Base-by-base conservation (phyloP, 1,284 basidiomycete genomes). In the Pseudozyma sp. region DNA sequence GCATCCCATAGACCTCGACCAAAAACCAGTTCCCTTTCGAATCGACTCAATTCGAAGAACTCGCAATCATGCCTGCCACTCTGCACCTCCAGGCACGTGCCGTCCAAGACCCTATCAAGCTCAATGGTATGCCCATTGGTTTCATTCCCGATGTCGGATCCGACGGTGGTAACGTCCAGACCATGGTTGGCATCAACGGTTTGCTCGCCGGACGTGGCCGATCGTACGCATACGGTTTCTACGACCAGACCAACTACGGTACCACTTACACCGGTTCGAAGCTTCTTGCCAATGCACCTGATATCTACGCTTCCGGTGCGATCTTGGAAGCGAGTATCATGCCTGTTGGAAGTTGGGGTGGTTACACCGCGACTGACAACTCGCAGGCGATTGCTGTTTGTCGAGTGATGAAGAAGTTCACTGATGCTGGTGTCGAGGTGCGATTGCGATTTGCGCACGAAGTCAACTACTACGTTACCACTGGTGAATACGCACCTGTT, bases 371-470 rank as follows among this genome's bases (percentile, higher is more conserved):
- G 7, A 69, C 78, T 13, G 81, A 85, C 71, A 82, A 83, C 69
- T 70, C 70, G 8, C 85, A 85, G 59, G 84, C 85, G 5, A 55
- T 73, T 25, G 79, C 77, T 11, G 79, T 84, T 38, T 80, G 79
- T 57, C 71, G 80, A 0, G 84, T 85, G 35, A 82, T 86, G 82
- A 86, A 86, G 74, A 62, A 82, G 56, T 86, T 85, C 72, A 85
- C 84, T 50, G 85, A 86, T 59, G 63, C 78, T 11, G 85, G 85
- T 19, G 75, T 86, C 40, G 82, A 85, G 48, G 85, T 86, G 48
- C 81, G 85, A 60, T 70, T 86, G 16, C 79, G 85, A 14, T 85
- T 86, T 47, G 85, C 77, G 2, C 84, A 85, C 70, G 84, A 85
- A 48, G 76, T 81, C 61, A 81, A 79, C 55, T 68, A 59, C 67